A percentile compares a stretch with the other conserved stretches of the same genome.
Evolutionary conservation across 495 filamentous ascomycete species (phyloP).

Genomic region (Aspergillus panamensis): DNA sequence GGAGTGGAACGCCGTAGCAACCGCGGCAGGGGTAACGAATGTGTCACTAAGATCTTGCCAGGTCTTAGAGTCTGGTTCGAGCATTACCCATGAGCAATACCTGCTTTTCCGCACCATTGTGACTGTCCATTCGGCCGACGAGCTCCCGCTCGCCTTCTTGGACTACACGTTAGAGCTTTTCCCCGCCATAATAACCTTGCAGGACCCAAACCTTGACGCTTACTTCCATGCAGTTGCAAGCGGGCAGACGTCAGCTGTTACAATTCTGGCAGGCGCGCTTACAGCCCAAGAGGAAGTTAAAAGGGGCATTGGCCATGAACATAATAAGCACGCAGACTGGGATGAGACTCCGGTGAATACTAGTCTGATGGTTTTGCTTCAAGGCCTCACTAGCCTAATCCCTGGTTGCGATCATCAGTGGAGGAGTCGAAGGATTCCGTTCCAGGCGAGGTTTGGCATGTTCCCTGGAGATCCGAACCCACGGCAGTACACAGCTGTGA

Average conservation of each 20-base stretch:
- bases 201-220: background rate
- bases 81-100: background rate
- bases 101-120: background rate
- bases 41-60: background rate
- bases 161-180: background rate
- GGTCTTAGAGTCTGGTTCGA: background rate
- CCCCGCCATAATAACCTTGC: background rate
- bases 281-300: background rate
- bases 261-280: background rate
- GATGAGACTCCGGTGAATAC: background rate
- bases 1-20: background rate
- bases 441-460: background rate
- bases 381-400: background rate
- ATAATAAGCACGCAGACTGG: background rate
- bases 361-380: background rate
- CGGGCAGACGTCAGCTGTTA: background rate
- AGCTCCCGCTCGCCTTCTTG: background rate
- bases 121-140: background rate
- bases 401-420: background rate
- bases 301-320: background rate
- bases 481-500: background rate
- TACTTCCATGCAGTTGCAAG: background rate
- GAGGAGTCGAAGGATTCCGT: background rate
- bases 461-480: background rate
- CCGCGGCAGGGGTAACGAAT: background rate